These are phyloP conservation scores for Graphilbum ipis-grandicollis DNA, from an alignment of 2,329 filamentous ascomycete species.

Conservation along the genomic window DNA sequence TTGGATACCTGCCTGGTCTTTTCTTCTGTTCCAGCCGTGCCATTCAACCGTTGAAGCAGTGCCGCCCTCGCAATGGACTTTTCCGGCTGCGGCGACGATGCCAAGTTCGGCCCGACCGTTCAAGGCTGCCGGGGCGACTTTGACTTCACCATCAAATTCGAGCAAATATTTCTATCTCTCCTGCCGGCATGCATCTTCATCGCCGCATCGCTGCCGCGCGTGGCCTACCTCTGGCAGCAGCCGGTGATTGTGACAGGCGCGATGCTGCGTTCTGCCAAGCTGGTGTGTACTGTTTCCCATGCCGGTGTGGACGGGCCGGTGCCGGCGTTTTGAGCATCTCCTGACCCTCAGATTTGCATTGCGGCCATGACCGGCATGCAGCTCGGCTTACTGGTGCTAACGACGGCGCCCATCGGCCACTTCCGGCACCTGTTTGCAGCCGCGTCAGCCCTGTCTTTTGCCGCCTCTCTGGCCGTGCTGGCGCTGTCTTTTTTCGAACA, in stretches of 20 bases:
- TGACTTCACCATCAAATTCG: slow-evolving; percentile 32
- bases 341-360: slow-evolving; percentile 10
- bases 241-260: slow-evolving; percentile 17
- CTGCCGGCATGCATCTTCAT: slow-evolving; percentile 23
- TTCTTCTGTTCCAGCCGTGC: too few relatives aligned
- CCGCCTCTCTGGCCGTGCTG: slow-evolving; percentile 14
- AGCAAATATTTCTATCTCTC: slow-evolving; percentile 26
- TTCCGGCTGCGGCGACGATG: slow-evolving; percentile 17
- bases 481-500: slow-evolving; percentile 16
- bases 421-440: slow-evolving; percentile 4
- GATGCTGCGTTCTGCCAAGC: slow-evolving; percentile 16
- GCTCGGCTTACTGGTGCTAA: slow-evolving; percentile 16
- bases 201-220: slow-evolving; percentile 15
- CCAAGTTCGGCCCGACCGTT: slow-evolving; percentile 25
- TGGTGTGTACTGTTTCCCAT: too few relatives aligned
- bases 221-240: slow-evolving; percentile 15
- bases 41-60: neutral
- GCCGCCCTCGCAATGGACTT: neutral
- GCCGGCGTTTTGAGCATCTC: neutral
- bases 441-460: slow-evolving; percentile 9
- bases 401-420: slow-evolving; percentile 8
- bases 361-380: slow-evolving; percentile 14
- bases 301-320: neutral
- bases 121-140: slow-evolving; percentile 28
- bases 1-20: too few relatives aligned